Base-by-base conservation (phyloP, 257 asterid genomes). In the Solanum chilense region DNA sequence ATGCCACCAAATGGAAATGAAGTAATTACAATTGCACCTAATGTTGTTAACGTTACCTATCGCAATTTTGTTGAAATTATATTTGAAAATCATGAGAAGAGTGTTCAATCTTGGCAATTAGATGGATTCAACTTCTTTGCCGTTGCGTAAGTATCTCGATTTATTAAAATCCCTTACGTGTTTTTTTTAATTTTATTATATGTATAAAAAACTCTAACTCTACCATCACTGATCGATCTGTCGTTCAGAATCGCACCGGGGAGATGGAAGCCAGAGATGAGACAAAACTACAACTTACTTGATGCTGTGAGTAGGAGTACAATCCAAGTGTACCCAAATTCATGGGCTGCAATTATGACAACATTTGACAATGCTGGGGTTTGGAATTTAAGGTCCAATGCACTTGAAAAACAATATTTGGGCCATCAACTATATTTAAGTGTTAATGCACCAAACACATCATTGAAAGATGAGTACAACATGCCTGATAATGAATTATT, bases 41-140 rank as follows among this genome's bases (percentile, higher is more conserved):
- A 83, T 27, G 86, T 83, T 15, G 18, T 83, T 3, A 83, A 83
- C 44, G 86, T 56, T 27, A 62, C 86, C 3, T 37, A 21, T 35
- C 76, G 60, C 33, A 83, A 83, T 33, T 83, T 62, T 42, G 86
- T 83, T 56, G 86, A 83, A 33, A 83, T 83, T n/a, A 83, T 83
- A 33, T 52, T 83, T 25, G 86, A 83, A 35, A 83, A 83, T 9
- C 86, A 83, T 44, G 86, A 83, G 86, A 39, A 62, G 41, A 83
- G 18, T 68, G 56, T 83, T 27, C 86, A 83, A 42, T 58, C 75
- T 18, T 62, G 74, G 58, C 76, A 83, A 21, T 58, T 83, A 58
- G 60, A 39, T 68, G 86, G 86, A 8, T 83, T 62, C 58, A 14
- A 31, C 39, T 83, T 83, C 77, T 83, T 83, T 12, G 77, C 77